Conservation (phyloP, 352 stramenopile species). For the Globisporangium emineosum region DNA sequence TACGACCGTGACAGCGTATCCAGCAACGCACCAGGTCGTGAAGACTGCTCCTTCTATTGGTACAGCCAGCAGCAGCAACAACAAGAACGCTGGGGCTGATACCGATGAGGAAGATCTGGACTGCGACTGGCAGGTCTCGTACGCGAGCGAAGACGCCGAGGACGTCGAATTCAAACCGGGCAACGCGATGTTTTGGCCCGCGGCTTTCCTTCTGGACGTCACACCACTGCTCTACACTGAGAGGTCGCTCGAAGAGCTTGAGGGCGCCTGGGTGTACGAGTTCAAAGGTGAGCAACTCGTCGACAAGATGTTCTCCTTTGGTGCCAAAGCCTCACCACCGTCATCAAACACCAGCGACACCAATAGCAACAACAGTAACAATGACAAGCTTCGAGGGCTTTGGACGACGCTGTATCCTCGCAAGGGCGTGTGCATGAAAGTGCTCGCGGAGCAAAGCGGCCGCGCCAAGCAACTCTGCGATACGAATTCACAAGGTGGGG, state of each 20-base stretch:
- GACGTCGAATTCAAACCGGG: slow-evolving; percentile 24
- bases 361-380: not conserved
- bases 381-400: slow-evolving; percentile 19
- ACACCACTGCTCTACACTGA: slow-evolving; percentile 38
- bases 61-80: slow-evolving; percentile 8
- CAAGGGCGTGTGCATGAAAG: slow-evolving; percentile 67
- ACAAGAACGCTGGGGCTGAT: not conserved
- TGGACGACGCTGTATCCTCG: slow-evolving; percentile 53
- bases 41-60: not conserved
- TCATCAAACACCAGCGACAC: not conserved
- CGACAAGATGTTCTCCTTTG: slow-evolving; percentile 45
- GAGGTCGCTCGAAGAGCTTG: slow-evolving; percentile 36
- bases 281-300: slow-evolving; percentile 38
- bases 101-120: slow-evolving; percentile 8
- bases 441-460: slow-evolving; percentile 50
- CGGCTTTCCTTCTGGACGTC: slow-evolving; percentile 31
- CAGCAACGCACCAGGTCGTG: slow-evolving; percentile 32
- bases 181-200: slow-evolving; percentile 48
- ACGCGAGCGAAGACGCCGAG: slow-evolving; percentile 27
- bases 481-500: slow-evolving; percentile 11
- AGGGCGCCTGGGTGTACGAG: slow-evolving; percentile 52
- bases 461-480: slow-evolving; percentile 24
- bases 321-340: slow-evolving; percentile 12
- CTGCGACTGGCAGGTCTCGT: slow-evolving; percentile 38
- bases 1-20: slow-evolving; percentile 16